Evolutionary conservation across 1,139 yeast genomes (phyloP).

Genomic region (Spathaspora sp.): DNA sequence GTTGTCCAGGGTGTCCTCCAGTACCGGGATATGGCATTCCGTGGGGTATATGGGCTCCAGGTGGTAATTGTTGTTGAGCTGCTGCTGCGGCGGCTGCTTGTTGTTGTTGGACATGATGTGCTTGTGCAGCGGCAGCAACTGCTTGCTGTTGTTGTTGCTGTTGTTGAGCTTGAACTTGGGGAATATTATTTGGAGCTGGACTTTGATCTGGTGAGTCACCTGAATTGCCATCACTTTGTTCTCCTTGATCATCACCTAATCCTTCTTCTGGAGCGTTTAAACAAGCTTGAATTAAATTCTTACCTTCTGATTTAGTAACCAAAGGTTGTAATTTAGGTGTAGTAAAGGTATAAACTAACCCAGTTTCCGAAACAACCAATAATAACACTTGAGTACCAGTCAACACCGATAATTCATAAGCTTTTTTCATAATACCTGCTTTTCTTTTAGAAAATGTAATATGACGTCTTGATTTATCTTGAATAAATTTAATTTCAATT

Average conservation of each 20-base stretch:
- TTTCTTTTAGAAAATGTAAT: conserved; percentile 96
- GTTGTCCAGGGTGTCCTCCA: conserved; percentile 16
- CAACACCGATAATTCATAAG: conserved; percentile 90
- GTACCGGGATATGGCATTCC: conserved; percentile 45
- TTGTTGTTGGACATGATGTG: conserved; percentile 24
- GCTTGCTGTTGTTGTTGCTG: conserved; percentile 24
- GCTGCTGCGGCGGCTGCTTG: conserved; percentile 27
- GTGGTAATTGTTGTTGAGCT: conserved; percentile 40
- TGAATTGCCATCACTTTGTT: conserved; percentile 55
- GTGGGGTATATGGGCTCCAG: conserved; percentile 48
- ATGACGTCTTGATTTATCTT: conserved; percentile 96
- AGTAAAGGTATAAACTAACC: conserved; percentile 96
- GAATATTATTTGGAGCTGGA: conserved; percentile 34
- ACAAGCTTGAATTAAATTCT: conserved; percentile 94
- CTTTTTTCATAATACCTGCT: conserved; percentile 98
- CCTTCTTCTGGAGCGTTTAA: conserved; percentile 86
- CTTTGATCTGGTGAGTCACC: conserved; percentile 43
- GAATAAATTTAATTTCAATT: conserved; percentile 94
- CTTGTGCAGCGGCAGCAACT: conserved; percentile 18
- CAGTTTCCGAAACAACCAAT: conserved; percentile 94
- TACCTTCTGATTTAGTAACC: conserved; percentile 96
- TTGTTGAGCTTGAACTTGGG: conserved; percentile 26
- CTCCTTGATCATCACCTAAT: conserved; percentile 60
- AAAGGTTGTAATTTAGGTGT: conserved; percentile 97
- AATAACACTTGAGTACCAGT: conserved; percentile 96